These are phyloP conservation scores for Colletotrichum tabaci DNA, from an alignment of 2,329 filamentous ascomycete species.

Conservation along the genomic window DNA sequence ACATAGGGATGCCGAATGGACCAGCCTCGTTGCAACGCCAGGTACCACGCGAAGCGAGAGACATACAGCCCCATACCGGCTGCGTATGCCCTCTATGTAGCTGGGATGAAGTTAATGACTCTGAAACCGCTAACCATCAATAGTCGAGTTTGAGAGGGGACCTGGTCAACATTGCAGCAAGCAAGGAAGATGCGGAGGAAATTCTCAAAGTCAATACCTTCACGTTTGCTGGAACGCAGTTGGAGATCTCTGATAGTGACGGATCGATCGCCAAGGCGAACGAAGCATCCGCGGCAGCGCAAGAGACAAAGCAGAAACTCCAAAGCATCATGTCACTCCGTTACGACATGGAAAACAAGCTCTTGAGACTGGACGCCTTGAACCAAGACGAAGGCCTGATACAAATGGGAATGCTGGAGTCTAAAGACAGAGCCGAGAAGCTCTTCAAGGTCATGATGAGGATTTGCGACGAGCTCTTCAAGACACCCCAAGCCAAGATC, in stretches of 20 bases:
- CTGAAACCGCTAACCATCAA: constrained; percentile 75
- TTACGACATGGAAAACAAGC: constrained; percentile 79
- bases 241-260: constrained; percentile 68
- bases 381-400: constrained; percentile 80
- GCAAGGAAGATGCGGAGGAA: constrained; percentile 73
- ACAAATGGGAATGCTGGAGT: constrained; percentile 82
- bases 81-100: constrained; percentile 55
- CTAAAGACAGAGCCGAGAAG: constrained; percentile 81
- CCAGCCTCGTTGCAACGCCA: constrained; percentile 51
- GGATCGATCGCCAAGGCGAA: constrained; percentile 61
- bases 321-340: constrained; percentile 80
- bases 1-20: constrained; percentile 52
- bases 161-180: constrained; percentile 77
- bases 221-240: constrained; percentile 74
- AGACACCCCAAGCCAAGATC: constrained; percentile 78
- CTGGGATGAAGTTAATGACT: constrained; percentile 42
- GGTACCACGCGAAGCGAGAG: constrained; percentile 51
- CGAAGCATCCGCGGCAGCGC: constrained; percentile 64
- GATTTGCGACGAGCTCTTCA: constrained; percentile 85
- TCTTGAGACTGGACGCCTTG: constrained; percentile 87
- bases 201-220: constrained; percentile 79
- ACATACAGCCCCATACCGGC: constrained; percentile 56
- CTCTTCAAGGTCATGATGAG: constrained; percentile 94
- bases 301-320: constrained; percentile 78
- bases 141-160: constrained; percentile 81